A percentile compares a stretch with the other conserved stretches of the same genome.
phyloP scores from a whole-genome alignment of 2,329 filamentous ascomycete genomes.

The Microdochium paspali region DNA sequence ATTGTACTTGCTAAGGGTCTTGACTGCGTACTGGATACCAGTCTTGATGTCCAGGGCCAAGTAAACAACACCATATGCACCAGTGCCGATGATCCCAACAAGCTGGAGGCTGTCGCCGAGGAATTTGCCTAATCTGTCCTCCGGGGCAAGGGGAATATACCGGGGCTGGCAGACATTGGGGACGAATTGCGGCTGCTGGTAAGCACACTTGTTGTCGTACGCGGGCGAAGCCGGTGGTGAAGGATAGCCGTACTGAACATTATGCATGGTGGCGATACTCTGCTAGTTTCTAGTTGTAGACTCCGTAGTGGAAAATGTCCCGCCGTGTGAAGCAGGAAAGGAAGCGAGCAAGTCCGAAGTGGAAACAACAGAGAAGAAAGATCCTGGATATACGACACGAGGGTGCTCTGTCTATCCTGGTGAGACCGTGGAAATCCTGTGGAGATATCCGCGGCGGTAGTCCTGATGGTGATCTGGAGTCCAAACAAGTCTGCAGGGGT shows the following conservation, averaged over 20 bases:
- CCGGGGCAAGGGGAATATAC: constrained; percentile 55
- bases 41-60: constrained; percentile 76
- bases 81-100: constrained; percentile 78
- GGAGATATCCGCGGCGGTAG: constrained; percentile 3
- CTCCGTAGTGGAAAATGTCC: constrained; percentile 1
- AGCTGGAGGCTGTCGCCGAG: constrained; percentile 78
- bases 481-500: constrained; percentile 5
- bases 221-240: constrained; percentile 48
- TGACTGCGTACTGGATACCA: constrained; percentile 81
- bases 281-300: constrained; percentile 11
- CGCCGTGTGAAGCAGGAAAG: neutral
- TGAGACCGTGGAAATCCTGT: neutral
- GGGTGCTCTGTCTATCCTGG: neutral
- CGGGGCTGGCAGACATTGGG: constrained; percentile 30
- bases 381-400: neutral
- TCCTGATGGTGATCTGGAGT: constrained; percentile 13
- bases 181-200: constrained; percentile 24
- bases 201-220: constrained; percentile 39
- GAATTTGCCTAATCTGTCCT: constrained; percentile 78
- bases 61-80: constrained; percentile 96
- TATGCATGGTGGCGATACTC: constrained; percentile 41
- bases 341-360: neutral
- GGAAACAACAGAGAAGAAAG: constrained; percentile 7
- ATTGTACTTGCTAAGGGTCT: constrained; percentile 90
- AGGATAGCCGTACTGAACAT: constrained; percentile 48